Evolutionary conservation across 2,329 filamentous ascomycete species (phyloP).

Genomic region (Fusarium equiseti): DNA sequence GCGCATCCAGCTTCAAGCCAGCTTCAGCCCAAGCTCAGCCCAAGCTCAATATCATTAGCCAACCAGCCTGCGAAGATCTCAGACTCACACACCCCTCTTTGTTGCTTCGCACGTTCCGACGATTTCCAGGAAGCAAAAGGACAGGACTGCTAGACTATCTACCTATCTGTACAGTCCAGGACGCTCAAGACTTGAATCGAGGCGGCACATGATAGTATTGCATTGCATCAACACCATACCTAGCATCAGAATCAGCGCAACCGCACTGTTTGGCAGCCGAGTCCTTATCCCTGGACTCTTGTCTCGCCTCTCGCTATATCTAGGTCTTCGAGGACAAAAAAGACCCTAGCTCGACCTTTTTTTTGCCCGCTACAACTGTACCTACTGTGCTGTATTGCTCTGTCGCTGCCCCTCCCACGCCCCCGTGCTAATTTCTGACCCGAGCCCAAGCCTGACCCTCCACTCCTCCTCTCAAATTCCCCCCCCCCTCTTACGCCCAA

Average conservation of each 20-base stretch:
- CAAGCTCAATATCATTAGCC: conserved; percentile 26
- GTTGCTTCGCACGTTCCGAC: conserved; percentile 11
- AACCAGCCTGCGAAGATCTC: conserved; percentile 21
- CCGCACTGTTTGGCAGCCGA: background rate
- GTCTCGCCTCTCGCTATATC: background rate
- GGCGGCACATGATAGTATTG: background rate
- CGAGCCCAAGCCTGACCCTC: conserved; percentile 39
- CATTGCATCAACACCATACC: background rate
- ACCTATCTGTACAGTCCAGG: background rate
- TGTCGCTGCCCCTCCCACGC: conserved; percentile 15
- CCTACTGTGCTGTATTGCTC: background rate
- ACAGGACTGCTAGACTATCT: background rate
- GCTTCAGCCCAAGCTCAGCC: conserved; percentile 34
- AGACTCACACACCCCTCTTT: conserved; percentile 32
- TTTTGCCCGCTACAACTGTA: background rate
- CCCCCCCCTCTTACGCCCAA: conserved; percentile 36
- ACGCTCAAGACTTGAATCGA: conserved; percentile 1
- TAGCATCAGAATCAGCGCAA: background rate
- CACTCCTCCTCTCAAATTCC: conserved; percentile 23
- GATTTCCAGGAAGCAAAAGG: conserved; percentile 13
- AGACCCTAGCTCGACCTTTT: background rate
- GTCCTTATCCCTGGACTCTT: background rate
- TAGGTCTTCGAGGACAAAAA: background rate
- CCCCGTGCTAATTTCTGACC: conserved; percentile 47
- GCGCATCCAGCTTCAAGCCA: conserved; percentile 29